A percentile compares a stretch with the other conserved stretches of the same genome.
Evolutionary conservation across 2,329 filamentous ascomycete species (phyloP).

Genomic region (Trichoderma sp.): DNA sequence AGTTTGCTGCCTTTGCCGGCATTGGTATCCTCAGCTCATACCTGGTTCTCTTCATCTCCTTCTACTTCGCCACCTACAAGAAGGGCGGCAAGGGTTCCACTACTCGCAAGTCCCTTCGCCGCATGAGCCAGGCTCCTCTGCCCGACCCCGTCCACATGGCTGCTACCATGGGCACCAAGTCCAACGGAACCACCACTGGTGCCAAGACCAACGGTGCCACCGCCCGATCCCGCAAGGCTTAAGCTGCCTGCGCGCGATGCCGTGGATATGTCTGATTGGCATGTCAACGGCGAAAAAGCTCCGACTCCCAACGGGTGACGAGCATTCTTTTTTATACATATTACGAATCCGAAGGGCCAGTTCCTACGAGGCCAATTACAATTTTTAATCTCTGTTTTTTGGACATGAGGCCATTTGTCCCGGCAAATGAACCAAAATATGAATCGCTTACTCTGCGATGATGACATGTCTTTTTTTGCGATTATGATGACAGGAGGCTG

Average conservation of each 20-base stretch:
- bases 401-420: slow-evolving; percentile 15
- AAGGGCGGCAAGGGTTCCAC: slow-evolving; percentile 77
- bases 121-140: slow-evolving; percentile 64
- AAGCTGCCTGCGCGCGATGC: slow-evolving; percentile 20
- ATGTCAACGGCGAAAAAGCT: not conserved
- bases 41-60: slow-evolving; percentile 96
- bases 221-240: slow-evolving; percentile 69
- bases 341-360: not conserved
- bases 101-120: slow-evolving; percentile 72
- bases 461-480: slow-evolving; percentile 31
- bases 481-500: slow-evolving; percentile 33
- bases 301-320: not conserved
- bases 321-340: not conserved
- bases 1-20: slow-evolving; percentile 91
- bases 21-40: slow-evolving; percentile 93
- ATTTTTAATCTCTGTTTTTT: slow-evolving; percentile 22
- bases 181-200: slow-evolving; percentile 54
- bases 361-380: not conserved
- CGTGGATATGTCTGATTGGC: not conserved
- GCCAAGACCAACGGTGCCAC: slow-evolving; percentile 58
- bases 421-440: slow-evolving; percentile 23
- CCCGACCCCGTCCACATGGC: slow-evolving; percentile 67
- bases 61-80: slow-evolving; percentile 97
- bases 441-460: slow-evolving; percentile 17
- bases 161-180: slow-evolving; percentile 50